These are phyloP conservation scores for Scytalidium lignicola DNA, from an alignment of 2,329 filamentous ascomycete genomes.

Conservation along the genomic window DNA sequence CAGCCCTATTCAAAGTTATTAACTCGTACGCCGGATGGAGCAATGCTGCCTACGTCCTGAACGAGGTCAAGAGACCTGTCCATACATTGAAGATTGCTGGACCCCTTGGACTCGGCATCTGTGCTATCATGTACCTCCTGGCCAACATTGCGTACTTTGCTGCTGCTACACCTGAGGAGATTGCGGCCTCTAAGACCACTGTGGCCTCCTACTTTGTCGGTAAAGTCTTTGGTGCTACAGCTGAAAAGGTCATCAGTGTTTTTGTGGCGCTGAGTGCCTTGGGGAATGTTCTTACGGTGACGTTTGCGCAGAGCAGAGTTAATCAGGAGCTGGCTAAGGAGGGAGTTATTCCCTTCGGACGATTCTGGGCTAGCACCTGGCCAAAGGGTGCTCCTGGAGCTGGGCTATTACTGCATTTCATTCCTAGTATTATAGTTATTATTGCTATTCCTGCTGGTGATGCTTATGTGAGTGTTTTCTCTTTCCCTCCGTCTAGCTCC, in stretches of 20 bases:
- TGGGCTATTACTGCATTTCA: slow-evolving; percentile 49
- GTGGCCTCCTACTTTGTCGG: slow-evolving; percentile 50
- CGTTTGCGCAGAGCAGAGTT: slow-evolving; percentile 40
- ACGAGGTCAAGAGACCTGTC: slow-evolving; percentile 50
- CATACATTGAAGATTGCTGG: slow-evolving; percentile 52
- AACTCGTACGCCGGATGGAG: slow-evolving; percentile 50
- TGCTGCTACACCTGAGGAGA: slow-evolving; percentile 49
- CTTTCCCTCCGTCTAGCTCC: too few species aligned
- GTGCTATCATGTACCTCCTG: slow-evolving; percentile 49
- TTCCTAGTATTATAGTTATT: slow-evolving; percentile 53
- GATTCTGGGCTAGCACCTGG: slow-evolving; percentile 25
- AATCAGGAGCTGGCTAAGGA: slow-evolving; percentile 43
- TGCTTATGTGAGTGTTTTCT: slow-evolving; percentile 17
- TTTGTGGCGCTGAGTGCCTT: slow-evolving; percentile 43
- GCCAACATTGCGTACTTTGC: slow-evolving; percentile 55
- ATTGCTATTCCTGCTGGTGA: slow-evolving; percentile 40
- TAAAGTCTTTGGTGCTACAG: slow-evolving; percentile 42
- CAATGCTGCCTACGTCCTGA: slow-evolving; percentile 50
- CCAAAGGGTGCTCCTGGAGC: slow-evolving; percentile 16
- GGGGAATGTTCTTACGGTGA: slow-evolving; percentile 43
- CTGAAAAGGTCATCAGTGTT: slow-evolving; percentile 37
- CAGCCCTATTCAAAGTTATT: slow-evolving; percentile 49
- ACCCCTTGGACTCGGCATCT: slow-evolving; percentile 44
- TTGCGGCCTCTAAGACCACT: slow-evolving; percentile 45
- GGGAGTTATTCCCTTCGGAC: slow-evolving; percentile 38